Base-by-base conservation (phyloP, 352 stramenopile genomes). In the Globisporangium recalcitrans region DNA sequence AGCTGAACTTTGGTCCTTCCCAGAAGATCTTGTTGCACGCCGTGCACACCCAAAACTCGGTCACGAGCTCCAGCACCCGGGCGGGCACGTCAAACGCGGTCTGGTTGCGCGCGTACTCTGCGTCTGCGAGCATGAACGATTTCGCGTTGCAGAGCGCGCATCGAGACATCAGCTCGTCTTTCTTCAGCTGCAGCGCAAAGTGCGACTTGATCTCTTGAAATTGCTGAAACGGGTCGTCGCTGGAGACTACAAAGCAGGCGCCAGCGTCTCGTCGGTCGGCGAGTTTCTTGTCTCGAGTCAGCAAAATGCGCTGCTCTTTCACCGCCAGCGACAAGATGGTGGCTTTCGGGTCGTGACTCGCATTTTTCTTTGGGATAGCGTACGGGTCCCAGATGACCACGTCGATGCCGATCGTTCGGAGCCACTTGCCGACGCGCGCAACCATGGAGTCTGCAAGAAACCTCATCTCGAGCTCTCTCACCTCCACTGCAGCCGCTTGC, bases 391-490 rank as follows among this genome's bases (percentile, higher is more conserved):
- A 92, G 19, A 88, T 67, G 14, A 90, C 51, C 22, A 90, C 79
- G 47, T 93, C 82, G 52, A 90, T 77, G 11, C 84, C 84, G 24
- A 88, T 85, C 0, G 81, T 91, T 24, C 84, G 81, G 14, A 91
- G 63, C 84, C 84, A 93, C 29, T 84, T 80, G 3, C 78, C 78
- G 4, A 91, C 75, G 9, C 80, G 78, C 19, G 66, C 75, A 10
- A 90, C 70, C 84, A 93, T 93, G 5, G 80, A 85, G 62, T 93
- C 84, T 0, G 78, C 79, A 0, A 93, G 56, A 56, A 93, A 93
- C 44, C 84, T 87, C 53, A 62, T 67, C 61, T 34, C 51, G 8
- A 60, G 49, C 31, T 58, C 64, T n/a, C 57, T 40, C 21, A 55
- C 13, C 14, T 42, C 21, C 1, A 8, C 16, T 11, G 21, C 6